Percentiles rank a stretch among this genome's conserved stretches.
Evolutionary conservation across 148 eudicot genomes (phyloP).

Genomic region (Pharnaceum exiguum): DNA sequence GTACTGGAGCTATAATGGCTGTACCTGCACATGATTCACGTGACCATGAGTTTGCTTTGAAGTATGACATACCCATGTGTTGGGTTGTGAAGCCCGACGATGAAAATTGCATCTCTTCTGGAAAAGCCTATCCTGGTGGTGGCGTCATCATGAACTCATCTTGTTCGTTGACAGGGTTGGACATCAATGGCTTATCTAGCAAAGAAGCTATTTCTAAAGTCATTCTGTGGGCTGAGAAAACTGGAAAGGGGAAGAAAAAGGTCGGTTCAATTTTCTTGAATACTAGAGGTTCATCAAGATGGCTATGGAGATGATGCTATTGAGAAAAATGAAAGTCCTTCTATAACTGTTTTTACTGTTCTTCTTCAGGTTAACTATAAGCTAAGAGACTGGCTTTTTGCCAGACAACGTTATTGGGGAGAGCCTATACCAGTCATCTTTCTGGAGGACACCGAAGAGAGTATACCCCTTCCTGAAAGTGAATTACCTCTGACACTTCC

Average conservation of each 20-base stretch:
- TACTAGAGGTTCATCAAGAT: neutral
- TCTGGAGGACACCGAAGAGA: slow-evolving; percentile 51
- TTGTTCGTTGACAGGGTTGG: slow-evolving; percentile 59
- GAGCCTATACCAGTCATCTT: slow-evolving; percentile 96
- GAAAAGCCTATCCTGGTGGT: slow-evolving; percentile 54
- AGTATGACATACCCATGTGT: slow-evolving; percentile 58
- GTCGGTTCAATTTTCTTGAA: slow-evolving; percentile 25
- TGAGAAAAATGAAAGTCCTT: neutral
- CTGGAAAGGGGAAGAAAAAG: slow-evolving; percentile 81
- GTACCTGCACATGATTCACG: slow-evolving; percentile 96
- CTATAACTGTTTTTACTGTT: neutral
- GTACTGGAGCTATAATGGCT: slow-evolving; percentile 99
- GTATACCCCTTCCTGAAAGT: slow-evolving; percentile 71
- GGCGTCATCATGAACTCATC: slow-evolving; percentile 75
- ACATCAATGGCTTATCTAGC: slow-evolving; percentile 72
- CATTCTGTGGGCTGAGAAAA: slow-evolving; percentile 76
- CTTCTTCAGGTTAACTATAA: slow-evolving; percentile 74
- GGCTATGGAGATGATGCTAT: neutral
- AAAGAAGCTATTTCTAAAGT: slow-evolving; percentile 70
- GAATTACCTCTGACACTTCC: slow-evolving; percentile 93
- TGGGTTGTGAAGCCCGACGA: slow-evolving; percentile 67
- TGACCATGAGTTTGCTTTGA: slow-evolving; percentile 85
- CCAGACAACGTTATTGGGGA: slow-evolving; percentile 98
- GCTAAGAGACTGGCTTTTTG: slow-evolving; percentile 98
- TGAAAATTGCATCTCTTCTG: slow-evolving; percentile 32